phyloP scores from a whole-genome alignment of 2,329 filamentous ascomycete genomes.

The Epichloe glyceriae region DNA sequence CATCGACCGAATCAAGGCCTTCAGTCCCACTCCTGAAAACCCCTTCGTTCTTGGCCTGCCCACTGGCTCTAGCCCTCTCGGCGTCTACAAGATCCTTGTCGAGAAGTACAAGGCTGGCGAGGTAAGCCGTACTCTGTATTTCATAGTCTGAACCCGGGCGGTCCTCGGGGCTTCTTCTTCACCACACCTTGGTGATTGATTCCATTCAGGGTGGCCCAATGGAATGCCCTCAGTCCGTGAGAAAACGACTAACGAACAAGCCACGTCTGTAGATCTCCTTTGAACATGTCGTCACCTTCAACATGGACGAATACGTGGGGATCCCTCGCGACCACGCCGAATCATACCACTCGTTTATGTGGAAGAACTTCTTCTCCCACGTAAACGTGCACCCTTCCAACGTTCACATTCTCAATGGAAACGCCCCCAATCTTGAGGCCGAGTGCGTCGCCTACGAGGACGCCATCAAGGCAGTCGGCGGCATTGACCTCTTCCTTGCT shows the following conservation, averaged over 20 bases:
- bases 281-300: conserved; percentile 81
- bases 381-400: conserved; percentile 71
- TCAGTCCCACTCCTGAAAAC: conserved; percentile 55
- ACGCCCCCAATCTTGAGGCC: conserved; percentile 58
- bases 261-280: conserved; percentile 52
- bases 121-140: conserved; percentile 16
- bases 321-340: conserved; percentile 72
- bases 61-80: conserved; percentile 68
- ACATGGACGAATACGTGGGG: conserved; percentile 88
- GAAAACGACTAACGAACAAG: conserved; percentile 1
- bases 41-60: conserved; percentile 76
- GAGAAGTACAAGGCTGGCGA: conserved; percentile 54
- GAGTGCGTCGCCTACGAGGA: conserved; percentile 73
- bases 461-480: conserved; percentile 59
- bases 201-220: background rate
- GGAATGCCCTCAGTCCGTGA: background rate
- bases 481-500: conserved; percentile 76
- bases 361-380: conserved; percentile 79
- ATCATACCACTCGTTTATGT: conserved; percentile 88
- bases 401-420: conserved; percentile 75
- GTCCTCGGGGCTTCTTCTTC: too few species aligned
- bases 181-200: background rate
- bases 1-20: conserved; percentile 67
- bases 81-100: conserved; percentile 67
- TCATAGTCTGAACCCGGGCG: background rate